Evolutionary conservation across 305 asterid species (phyloP).

Genomic region (Solanum hybrid): DNA sequence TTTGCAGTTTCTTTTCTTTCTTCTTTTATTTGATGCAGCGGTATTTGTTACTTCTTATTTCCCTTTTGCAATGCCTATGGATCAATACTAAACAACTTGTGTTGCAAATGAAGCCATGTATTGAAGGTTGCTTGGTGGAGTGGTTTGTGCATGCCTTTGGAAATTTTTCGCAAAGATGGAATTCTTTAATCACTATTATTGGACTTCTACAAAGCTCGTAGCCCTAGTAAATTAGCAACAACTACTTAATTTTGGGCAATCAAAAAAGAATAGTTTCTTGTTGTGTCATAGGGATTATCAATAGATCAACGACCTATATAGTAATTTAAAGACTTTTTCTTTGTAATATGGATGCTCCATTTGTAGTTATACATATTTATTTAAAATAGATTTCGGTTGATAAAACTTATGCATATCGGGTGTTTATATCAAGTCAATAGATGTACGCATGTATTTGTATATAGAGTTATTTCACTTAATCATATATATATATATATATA

Average conservation of each 20-base stretch:
- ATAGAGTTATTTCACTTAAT: not conserved
- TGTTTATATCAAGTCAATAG: not conserved
- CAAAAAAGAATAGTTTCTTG: not conserved
- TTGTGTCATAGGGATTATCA: not conserved
- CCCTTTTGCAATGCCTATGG: not conserved
- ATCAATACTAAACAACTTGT: not conserved
- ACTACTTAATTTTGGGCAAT: not conserved
- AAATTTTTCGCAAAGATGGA: not conserved
- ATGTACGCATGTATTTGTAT: not conserved
- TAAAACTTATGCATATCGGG: not conserved
- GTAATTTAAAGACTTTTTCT: not conserved
- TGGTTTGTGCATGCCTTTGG: not conserved
- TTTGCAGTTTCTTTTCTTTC: not conserved
- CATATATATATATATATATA: not conserved
- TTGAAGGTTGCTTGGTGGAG: not conserved
- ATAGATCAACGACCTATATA: not conserved
- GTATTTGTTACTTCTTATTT: not conserved
- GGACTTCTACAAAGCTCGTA: not conserved
- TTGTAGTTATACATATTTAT: not conserved
- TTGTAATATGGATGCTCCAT: not conserved
- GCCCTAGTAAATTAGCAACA: not conserved
- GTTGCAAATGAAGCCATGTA: conserved; percentile 17
- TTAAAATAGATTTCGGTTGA: not conserved
- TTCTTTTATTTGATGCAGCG: not conserved
- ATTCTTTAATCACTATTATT: not conserved